Base-by-base conservation (phyloP, 1,284 basidiomycete genomes). In the Coniferiporia weirii region DNA sequence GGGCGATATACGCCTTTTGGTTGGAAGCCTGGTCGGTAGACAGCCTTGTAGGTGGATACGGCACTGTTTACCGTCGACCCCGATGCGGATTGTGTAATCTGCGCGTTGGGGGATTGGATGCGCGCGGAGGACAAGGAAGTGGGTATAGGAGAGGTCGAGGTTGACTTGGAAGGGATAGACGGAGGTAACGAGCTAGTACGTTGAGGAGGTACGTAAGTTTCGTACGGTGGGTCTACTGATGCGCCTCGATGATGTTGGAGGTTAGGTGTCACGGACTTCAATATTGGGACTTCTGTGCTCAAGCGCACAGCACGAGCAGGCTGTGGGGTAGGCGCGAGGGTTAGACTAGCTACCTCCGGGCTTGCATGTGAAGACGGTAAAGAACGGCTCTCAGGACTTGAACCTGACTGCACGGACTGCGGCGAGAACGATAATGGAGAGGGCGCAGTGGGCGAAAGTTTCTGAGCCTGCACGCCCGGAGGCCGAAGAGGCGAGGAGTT, bases 1-100 rank as follows among this genome's bases (percentile, higher is more conserved):
- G 80, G 84, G 20, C 84, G 69, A 64, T 79, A 82, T 7, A 90
- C 82, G 8, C 90, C 90, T 63, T 82, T 85, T 1, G 91, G 91
- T 69, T 93, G 91, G 69, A 93, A 93, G 0, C 90, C 90, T 7
- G 89, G 83, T 51, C 86, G 83, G 69, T 93, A 93, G 1, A 85
- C 87, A 2, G 84, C 79, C 5, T 71, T 60, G 13, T 70, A 66
- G 3, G 70, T 65, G 0, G 71, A 68, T 8, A 64, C 54, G 9
- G 71, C 64, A 5, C 38, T 40, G 8, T 40, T 10, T 15, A 15
- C 15, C 8, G 56, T 36, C 27, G 65, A 60, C 8, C 51, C 50
- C n/a, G 66, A 64, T 3, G 65, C 64, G 51, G 64, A 51, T 19
- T 64, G 53, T 35, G 54, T 52, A 3, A 54, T 52, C 40, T 40